Conservation (phyloP, 2,329 filamentous ascomycete genomes). For the Pleomassaria siparia region DNA sequence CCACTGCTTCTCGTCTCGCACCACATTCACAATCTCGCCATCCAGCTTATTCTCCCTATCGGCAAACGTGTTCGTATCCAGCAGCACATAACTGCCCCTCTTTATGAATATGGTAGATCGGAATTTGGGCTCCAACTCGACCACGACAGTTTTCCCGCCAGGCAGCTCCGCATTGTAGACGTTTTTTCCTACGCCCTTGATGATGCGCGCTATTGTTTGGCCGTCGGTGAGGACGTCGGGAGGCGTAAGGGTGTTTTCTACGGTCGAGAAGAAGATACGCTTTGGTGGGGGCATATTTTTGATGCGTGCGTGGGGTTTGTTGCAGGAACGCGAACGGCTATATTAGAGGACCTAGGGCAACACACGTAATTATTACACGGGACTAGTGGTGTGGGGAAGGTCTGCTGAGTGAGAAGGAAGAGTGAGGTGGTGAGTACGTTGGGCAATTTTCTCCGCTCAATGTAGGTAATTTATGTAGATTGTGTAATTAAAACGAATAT, state of each 20-base stretch:
- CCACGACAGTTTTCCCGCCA: constrained; percentile 62
- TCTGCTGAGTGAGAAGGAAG: constrained; percentile 2
- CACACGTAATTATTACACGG: background rate
- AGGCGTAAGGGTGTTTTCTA: constrained; percentile 67
- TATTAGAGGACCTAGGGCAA: constrained; percentile 12
- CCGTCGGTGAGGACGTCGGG: constrained; percentile 55
- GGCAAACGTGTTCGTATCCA: constrained; percentile 69
- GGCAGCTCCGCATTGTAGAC: constrained; percentile 79
- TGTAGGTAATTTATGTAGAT: no score
- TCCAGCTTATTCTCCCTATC: constrained; percentile 73
- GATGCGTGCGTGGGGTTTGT: background rate
- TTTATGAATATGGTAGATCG: constrained; percentile 94
- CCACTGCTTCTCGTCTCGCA: constrained; percentile 89
- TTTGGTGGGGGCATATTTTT: constrained; percentile 69
- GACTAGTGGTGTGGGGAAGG: background rate
- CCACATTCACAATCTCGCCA: constrained; percentile 91
- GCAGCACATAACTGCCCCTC: constrained; percentile 81
- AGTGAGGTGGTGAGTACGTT: no score
- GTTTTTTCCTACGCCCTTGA: constrained; percentile 85
- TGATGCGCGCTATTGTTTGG: constrained; percentile 72
- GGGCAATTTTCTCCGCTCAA: constrained; percentile 13
- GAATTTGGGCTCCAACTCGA: constrained; percentile 82
- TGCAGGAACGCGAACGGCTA: no score
- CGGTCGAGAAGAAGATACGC: constrained; percentile 74
- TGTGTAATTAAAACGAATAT: no score